These are phyloP conservation scores for Musa troglodytarum DNA, from an alignment of 176 grass and related monocot genomes.

Conservation along the genomic window DNA sequence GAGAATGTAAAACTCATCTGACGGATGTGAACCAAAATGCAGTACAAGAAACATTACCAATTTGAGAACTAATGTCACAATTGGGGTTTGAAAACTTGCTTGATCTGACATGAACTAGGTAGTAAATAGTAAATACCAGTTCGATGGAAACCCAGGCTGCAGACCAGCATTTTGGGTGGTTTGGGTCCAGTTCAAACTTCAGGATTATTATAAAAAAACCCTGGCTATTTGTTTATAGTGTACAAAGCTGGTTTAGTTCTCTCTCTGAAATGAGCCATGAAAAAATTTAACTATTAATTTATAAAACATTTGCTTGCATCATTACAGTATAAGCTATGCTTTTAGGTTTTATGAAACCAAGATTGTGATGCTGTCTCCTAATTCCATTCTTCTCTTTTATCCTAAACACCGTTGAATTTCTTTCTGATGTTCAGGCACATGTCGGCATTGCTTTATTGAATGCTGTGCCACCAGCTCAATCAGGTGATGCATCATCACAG, in stretches of 20 bases:
- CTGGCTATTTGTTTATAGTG: no score
- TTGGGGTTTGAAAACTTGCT: no score
- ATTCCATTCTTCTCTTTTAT: conserved; percentile 12
- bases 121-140: no score
- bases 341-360: neutral
- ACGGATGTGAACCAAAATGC: no score
- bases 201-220: no score
- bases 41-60: no score
- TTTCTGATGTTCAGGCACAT: conserved; percentile 54
- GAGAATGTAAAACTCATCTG: no score
- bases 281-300: neutral
- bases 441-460: conserved; percentile 92
- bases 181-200: no score
- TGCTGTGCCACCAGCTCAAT: conserved; percentile 52
- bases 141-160: no score
- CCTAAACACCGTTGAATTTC: neutral
- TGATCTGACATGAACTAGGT: no score
- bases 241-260: neutral
- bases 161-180: no score
- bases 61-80: no score
- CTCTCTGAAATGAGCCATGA: neutral
- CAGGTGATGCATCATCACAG: conserved; percentile 41
- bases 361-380: neutral
- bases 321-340: neutral
- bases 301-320: neutral